phyloP scores from a whole-genome alignment of 352 stramenopile genomes.

The Globisporangium takayamanum region DNA sequence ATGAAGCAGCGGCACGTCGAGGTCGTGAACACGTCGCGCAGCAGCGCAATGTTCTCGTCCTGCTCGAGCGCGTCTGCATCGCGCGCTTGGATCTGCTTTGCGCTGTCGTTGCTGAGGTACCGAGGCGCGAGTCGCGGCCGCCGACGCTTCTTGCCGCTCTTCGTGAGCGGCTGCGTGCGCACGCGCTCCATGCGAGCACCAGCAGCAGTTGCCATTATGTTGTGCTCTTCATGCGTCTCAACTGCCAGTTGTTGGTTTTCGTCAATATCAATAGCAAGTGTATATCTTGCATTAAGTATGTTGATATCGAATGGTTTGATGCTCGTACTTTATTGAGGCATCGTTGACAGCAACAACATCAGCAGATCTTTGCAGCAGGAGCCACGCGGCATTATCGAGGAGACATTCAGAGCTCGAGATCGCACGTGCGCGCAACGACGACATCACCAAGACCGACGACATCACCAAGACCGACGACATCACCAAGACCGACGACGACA shows the following conservation, averaged over 20 bases:
- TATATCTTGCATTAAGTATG: too few species aligned
- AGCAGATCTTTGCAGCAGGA: too few species aligned
- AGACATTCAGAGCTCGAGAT: too few species aligned
- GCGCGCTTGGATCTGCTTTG: background rate
- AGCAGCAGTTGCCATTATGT: background rate
- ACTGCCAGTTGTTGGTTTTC: too few species aligned
- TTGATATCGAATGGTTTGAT: too few species aligned
- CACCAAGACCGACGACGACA: background rate
- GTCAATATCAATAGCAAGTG: too few species aligned
- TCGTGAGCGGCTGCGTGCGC: slow-evolving; percentile 10
- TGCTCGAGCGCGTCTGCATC: slow-evolving; percentile 1
- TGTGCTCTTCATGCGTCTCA: background rate
- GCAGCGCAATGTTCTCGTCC: slow-evolving; percentile 26
- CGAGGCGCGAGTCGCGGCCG: slow-evolving; percentile 41
- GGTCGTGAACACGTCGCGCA: slow-evolving; percentile 50
- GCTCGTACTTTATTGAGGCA: too few species aligned
- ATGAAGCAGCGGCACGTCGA: slow-evolving; percentile 76
- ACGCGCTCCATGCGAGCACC: background rate
- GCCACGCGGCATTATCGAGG: too few species aligned
- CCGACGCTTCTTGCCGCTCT: slow-evolving; percentile 21
- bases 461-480: background rate
- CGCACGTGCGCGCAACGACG: too few species aligned
- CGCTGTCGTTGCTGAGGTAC: slow-evolving; percentile 11
- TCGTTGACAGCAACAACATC: too few species aligned
- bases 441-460: background rate